Evolutionary conservation across 2,329 filamentous ascomycete species (phyloP).

Genomic region (Orbilia quercus): DNA sequence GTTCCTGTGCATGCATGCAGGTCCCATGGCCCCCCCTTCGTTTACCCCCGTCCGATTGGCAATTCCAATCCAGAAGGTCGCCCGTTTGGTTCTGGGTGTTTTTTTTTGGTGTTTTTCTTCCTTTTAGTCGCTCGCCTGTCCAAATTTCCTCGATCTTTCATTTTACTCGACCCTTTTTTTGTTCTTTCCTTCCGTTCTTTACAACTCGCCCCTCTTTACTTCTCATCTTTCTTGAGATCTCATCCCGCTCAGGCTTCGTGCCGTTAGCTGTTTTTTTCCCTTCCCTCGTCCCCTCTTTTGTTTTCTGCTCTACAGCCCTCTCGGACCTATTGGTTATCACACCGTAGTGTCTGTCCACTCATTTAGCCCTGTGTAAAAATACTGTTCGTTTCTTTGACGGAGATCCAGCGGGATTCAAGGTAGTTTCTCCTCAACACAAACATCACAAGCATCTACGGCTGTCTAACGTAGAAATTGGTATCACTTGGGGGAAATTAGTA

Average conservation of each 20-base stretch:
- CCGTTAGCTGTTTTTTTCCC: slow-evolving; percentile 49
- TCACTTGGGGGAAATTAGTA: slow-evolving; percentile 1
- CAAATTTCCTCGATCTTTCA: slow-evolving; percentile 50
- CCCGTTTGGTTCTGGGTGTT: slow-evolving; percentile 42
- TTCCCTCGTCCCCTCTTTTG: slow-evolving; percentile 64
- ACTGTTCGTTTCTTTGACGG: slow-evolving; percentile 56
- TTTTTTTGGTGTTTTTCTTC: slow-evolving; percentile 54
- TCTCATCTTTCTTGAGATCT: slow-evolving; percentile 56
- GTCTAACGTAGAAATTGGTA: background rate
- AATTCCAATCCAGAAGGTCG: slow-evolving; percentile 57
- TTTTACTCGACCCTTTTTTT: slow-evolving; percentile 51
- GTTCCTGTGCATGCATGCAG: slow-evolving; percentile 32
- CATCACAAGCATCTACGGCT: background rate
- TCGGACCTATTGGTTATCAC: slow-evolving; percentile 59
- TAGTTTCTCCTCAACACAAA: slow-evolving; percentile 8
- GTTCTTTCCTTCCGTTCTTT: slow-evolving; percentile 54
- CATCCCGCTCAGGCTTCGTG: slow-evolving; percentile 59
- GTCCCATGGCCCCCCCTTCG: slow-evolving; percentile 43
- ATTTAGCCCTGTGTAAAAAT: slow-evolving; percentile 63
- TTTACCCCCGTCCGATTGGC: slow-evolving; percentile 52
- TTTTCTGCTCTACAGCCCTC: slow-evolving; percentile 64
- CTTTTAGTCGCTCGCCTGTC: slow-evolving; percentile 52
- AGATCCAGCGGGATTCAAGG: slow-evolving; percentile 12
- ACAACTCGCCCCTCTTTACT: slow-evolving; percentile 56
- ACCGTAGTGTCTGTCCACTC: slow-evolving; percentile 65